A percentile compares a stretch with the other conserved stretches of the same genome.
Conservation (phyloP, 768 basidiomycete species). For the Russula earlei region DNA sequence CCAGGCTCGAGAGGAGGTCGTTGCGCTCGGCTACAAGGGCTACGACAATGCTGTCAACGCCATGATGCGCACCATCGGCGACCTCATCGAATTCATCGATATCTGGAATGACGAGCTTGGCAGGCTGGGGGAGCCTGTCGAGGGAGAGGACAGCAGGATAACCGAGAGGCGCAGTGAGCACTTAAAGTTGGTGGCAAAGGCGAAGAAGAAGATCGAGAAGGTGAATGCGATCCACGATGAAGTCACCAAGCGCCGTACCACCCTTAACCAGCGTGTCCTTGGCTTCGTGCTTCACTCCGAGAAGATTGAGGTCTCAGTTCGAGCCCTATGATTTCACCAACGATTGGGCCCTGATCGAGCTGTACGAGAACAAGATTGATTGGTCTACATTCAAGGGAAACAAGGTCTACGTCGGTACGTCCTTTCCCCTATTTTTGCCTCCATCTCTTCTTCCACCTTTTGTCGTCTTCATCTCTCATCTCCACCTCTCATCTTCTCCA, state of each 20-base stretch:
- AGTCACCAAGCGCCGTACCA: conserved; percentile 23
- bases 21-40: conserved; percentile 9
- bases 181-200: conserved; percentile 15
- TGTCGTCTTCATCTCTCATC: no score
- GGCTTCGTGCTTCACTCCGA: conserved; percentile 28
- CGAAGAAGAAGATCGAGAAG: conserved; percentile 22
- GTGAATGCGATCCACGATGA: conserved; percentile 24
- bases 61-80: conserved; percentile 7
- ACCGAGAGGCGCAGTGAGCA: not conserved
- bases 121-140: conserved; percentile 21
- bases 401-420: conserved; percentile 26
- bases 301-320: conserved; percentile 23
- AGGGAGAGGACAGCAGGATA: conserved; percentile 20
- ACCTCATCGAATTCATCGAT: conserved; percentile 2
- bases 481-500: no score
- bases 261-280: conserved; percentile 25
- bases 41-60: conserved; percentile 6
- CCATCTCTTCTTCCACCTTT: conserved; percentile 21
- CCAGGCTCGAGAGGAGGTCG: not conserved
- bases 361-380: conserved; percentile 23
- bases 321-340: conserved; percentile 22
- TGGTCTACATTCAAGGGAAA: conserved; percentile 25
- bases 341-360: conserved; percentile 25
- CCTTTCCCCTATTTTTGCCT: conserved; percentile 10
- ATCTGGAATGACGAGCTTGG: conserved; percentile 21